Percentiles rank a stretch among this genome's conserved stretches.
Evolutionary conservation across 2,329 filamentous ascomycete species (phyloP).

Genomic region (Fusarium ramigenum): DNA sequence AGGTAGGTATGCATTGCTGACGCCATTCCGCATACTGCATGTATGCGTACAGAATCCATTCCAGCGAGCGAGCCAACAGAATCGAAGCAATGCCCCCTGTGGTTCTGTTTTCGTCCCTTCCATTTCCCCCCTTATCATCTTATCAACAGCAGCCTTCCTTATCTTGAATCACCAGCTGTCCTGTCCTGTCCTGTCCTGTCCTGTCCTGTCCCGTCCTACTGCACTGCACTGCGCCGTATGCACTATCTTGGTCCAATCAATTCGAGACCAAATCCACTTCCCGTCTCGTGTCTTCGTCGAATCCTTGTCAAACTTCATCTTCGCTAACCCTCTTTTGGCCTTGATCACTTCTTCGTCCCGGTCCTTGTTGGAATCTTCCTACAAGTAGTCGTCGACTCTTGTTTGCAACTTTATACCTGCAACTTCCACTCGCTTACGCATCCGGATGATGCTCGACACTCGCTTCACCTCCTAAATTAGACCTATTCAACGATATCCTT

Average conservation of each 20-base stretch:
- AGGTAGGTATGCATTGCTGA: constrained; percentile 18
- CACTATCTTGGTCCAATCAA: constrained; percentile 30
- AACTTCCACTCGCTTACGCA: constrained; percentile 28
- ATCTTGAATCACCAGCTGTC: constrained; percentile 15
- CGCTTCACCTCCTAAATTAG: constrained; percentile 22
- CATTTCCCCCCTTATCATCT: not conserved
- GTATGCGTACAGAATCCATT: not conserved
- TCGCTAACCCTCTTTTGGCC: constrained; percentile 32
- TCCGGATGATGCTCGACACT: constrained; percentile 35
- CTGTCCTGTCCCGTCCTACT: not conserved
- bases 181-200: not conserved
- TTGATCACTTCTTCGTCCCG: not conserved
- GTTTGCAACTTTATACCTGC: constrained; percentile 17
- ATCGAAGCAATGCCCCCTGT: not conserved
- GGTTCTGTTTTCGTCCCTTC: constrained; percentile 1
- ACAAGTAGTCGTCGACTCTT: constrained; percentile 3
- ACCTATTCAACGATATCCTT: not conserved
- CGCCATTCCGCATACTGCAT: constrained; percentile 12
- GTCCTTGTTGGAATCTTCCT: constrained; percentile 13
- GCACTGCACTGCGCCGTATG: constrained; percentile 5
- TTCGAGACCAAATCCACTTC: constrained; percentile 26
- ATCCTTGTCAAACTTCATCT: constrained; percentile 24
- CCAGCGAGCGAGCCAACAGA: constrained; percentile 1
- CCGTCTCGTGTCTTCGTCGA: constrained; percentile 32
- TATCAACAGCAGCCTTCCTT: constrained; percentile 15